Evolutionary conservation across 164 flowering plant species (phyloP).

Genomic region (Vitis rupestris): DNA sequence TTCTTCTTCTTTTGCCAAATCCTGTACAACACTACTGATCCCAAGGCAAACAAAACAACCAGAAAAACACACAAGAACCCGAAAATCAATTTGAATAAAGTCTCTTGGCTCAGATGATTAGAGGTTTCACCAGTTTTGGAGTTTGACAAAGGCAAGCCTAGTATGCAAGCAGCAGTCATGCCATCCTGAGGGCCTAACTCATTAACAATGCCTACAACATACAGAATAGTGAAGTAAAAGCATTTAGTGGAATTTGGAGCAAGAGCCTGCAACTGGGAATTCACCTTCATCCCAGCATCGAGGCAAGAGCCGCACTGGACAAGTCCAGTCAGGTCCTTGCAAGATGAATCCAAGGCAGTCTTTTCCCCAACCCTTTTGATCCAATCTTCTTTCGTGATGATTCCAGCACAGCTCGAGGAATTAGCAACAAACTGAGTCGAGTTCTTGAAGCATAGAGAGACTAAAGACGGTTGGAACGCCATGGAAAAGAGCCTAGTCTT

Average conservation of each 20-base stretch:
- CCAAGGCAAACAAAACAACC: conserved; percentile 20
- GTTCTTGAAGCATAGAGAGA: conserved; percentile 25
- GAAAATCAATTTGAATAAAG: conserved; percentile 8
- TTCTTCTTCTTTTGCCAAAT: conserved; percentile 11
- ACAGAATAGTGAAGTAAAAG: conserved; percentile 31
- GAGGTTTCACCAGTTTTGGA: background rate
- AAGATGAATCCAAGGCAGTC: conserved; percentile 17
- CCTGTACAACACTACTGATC: conserved; percentile 14
- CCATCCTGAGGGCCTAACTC: conserved; percentile 31
- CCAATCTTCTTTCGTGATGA: conserved; percentile 32
- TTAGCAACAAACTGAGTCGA: conserved; percentile 28
- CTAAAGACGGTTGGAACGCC: conserved; percentile 20
- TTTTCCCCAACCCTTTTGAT: conserved; percentile 15
- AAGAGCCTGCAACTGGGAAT: conserved; percentile 15
- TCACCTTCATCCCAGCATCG: conserved; percentile 32
- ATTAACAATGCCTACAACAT: conserved; percentile 40
- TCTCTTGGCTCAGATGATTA: background rate
- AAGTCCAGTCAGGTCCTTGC: conserved; percentile 24
- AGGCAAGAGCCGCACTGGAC: conserved; percentile 34
- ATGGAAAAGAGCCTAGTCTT: conserved; percentile 16
- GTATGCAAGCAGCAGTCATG: conserved; percentile 29
- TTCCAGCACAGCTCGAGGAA: conserved; percentile 32
- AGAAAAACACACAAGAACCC: conserved; percentile 17
- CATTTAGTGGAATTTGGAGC: conserved; percentile 33
- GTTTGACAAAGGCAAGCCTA: conserved; percentile 26